These are phyloP conservation scores for Apostasia shenzhenica DNA, from an alignment of 106 monocot genomes.

Conservation along the genomic window DNA sequence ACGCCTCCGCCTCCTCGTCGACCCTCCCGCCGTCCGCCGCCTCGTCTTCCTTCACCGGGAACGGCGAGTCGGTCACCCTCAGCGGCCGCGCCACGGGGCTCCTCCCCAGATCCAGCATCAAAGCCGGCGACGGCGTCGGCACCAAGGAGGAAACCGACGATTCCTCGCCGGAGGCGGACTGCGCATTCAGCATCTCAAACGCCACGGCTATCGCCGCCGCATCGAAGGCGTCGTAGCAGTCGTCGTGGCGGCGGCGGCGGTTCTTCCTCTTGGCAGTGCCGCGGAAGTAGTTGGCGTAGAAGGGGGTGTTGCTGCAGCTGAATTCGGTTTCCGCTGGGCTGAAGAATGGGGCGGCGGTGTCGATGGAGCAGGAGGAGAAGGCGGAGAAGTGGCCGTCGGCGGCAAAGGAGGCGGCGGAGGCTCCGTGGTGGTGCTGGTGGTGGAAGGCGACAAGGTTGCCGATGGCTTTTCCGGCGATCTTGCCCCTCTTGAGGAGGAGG, in stretches of 20 bases:
- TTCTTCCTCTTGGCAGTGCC: neutral
- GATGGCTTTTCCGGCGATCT: constrained; percentile 37
- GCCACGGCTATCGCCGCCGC: constrained; percentile 18
- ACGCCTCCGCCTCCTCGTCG: constrained; percentile 49
- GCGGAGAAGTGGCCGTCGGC: constrained; percentile 12
- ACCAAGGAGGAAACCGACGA: neutral
- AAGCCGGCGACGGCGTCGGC: constrained; percentile 5
- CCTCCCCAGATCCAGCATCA: constrained; percentile 6
- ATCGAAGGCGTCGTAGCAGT: constrained; percentile 4
- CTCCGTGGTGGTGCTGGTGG: constrained; percentile 25
- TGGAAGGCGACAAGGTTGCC: constrained; percentile 24
- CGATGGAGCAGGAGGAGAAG: constrained; percentile 36
- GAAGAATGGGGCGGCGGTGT: constrained; percentile 40
- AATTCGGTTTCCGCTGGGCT: constrained; percentile 54
- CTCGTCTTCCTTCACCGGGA: constrained; percentile 37
- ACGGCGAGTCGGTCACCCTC: constrained; percentile 80
- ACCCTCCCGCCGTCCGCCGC: constrained; percentile 15
- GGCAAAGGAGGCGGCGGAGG: constrained; percentile 11
- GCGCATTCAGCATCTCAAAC: constrained; percentile 26
- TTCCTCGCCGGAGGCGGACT: neutral
- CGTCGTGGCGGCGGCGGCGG: neutral
- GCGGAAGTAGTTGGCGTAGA: constrained; percentile 6
- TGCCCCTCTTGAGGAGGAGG: constrained; percentile 51
- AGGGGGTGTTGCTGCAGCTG: constrained; percentile 73
- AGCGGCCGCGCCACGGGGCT: constrained; percentile 31